Percentiles rank a stretch among this genome's conserved stretches.
Conservation (phyloP, 495 filamentous ascomycete species). For the Pyrenula aspistea region DNA sequence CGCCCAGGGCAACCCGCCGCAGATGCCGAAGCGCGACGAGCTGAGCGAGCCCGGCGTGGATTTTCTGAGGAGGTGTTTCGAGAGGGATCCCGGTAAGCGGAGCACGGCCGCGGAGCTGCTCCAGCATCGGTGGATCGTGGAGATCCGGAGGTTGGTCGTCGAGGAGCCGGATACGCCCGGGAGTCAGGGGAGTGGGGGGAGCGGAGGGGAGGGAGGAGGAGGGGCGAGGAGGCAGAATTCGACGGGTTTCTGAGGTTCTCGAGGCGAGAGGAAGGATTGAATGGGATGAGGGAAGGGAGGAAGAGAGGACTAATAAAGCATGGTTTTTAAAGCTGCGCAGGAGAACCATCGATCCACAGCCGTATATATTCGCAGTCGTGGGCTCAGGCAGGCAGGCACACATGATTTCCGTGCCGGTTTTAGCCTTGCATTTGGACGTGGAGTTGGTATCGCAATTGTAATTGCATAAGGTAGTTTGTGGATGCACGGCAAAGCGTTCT, state of each 20-base stretch:
- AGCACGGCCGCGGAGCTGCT: slow-evolving; percentile 80
- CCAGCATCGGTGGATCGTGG: slow-evolving; percentile 91
- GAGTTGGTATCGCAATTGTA: too few species aligned
- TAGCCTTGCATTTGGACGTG: too few species aligned
- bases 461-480: too few species aligned
- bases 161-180: slow-evolving; percentile 37
- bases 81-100: slow-evolving; percentile 67
- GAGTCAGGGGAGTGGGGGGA: slow-evolving; percentile 15
- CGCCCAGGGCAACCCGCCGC: slow-evolving; percentile 85
- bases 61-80: slow-evolving; percentile 79
- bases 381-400: too few species aligned
- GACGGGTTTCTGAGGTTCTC: slow-evolving; percentile 2
- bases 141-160: slow-evolving; percentile 47
- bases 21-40: slow-evolving; percentile 70
- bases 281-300: too few species aligned
- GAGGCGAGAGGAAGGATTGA: not conserved
- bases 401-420: too few species aligned
- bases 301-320: too few species aligned
- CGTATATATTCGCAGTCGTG: too few species aligned
- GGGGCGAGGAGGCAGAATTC: slow-evolving; percentile 9
- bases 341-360: too few species aligned
- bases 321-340: too few species aligned
- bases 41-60: slow-evolving; percentile 75
- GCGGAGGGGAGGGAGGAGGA: not conserved
- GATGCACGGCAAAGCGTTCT: too few species aligned